Evolutionary conservation across 1,284 basidiomycete species (phyloP), one percentile per base, ranked within the genome.

Genomic region (Quambalaria eucalypti): DNA sequence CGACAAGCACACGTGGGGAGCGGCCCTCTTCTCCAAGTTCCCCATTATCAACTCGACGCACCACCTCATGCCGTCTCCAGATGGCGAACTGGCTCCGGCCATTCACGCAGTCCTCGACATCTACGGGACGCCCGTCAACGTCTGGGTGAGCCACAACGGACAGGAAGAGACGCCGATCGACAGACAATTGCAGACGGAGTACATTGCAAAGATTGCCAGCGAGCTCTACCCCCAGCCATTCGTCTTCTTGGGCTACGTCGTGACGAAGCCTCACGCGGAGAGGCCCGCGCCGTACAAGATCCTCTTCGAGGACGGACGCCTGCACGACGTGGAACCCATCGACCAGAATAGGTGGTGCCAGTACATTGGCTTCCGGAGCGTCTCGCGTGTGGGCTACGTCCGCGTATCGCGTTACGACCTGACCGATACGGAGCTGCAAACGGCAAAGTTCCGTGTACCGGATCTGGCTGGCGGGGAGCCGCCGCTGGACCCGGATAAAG

Each of bases 31-130:
- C 47, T 65, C 61, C 54, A 91, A 91, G 83, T 95, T 90, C 78
- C 90, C 91, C 0, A 95, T 96, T 74, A 80, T 95, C 68, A 86
- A 86, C 68, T 87, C 88, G 2, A 87, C 84, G 4, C 90, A 95
- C 70, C 88, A 93, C 72, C 81, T 95, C 2, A 81, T 95, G 25
- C 90, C 91, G 0, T 92, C 89, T 1, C 91, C 91, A 4, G 54
- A 74, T 30, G 78, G 71, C 14, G 91, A 96, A 76, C 83, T 96
- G 16, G 91, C 91, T 0, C 91, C 91, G 0, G 72, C 69, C 28
- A 70, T 73, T 52, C 86, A 88, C 71, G 91, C 91, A 0, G 83
- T 88, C 5, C 79, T 96, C 14, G 87, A 93, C 60, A 80, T 92
- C 4, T 87, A 85, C 65, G 90, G 90, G 0, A 85, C 84, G 0